Evolutionary conservation across 2,329 filamentous ascomycete species (phyloP), one percentile per base, ranked within the genome.

Genomic region (Rhytidhysteron rufulum): DNA sequence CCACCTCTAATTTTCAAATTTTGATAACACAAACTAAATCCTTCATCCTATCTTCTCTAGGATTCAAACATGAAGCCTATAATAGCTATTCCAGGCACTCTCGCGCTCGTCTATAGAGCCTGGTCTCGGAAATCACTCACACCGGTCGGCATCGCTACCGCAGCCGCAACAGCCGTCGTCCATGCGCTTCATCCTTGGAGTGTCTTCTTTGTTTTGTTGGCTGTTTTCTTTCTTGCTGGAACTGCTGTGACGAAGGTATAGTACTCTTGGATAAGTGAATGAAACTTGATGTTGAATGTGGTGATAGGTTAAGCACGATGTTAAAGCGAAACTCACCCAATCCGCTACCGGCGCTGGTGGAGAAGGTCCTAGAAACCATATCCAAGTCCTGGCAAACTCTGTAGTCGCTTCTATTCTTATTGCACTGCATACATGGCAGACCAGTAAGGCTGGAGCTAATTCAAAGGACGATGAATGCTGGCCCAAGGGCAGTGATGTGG

Each of bases 181-280:
- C 93, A 98, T 64, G 88, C 89, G 13, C 69, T 90, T n/a, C 90
- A 97, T 65, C 91, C 91, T 3, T 96, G 88, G 84, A 87, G 86
- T 44, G 72, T 90, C n/a, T 90, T 88, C n/a, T 94, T 96, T 68
- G 78, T 78, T 20, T 75, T 96, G 9, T 75, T 97, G 2, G 78
- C 79, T 36, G 78, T 89, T 25, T 97, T 97, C 71, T 97, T 95
- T 66, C 70, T 95, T 3, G 81, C 85, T 4, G 93, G 89, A 2
- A 95, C 86, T 1, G 74, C 82, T 37, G 89, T 83, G 1, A 96
- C 91, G 1, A 90, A 91, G 71, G 86, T 88, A 63, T 19, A 57
- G 40, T 36, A 53, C 24, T 5, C 31, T 4, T 9, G 15, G 18
- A 29, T 7, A 2, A 15, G 25, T 19, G 22, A 8, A 18, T 18